A percentile compares a stretch with the other conserved stretches of the same genome.
Evolutionary conservation across 169 alveolate species (phyloP).

Genomic region (Eimeria maxima): DNA sequence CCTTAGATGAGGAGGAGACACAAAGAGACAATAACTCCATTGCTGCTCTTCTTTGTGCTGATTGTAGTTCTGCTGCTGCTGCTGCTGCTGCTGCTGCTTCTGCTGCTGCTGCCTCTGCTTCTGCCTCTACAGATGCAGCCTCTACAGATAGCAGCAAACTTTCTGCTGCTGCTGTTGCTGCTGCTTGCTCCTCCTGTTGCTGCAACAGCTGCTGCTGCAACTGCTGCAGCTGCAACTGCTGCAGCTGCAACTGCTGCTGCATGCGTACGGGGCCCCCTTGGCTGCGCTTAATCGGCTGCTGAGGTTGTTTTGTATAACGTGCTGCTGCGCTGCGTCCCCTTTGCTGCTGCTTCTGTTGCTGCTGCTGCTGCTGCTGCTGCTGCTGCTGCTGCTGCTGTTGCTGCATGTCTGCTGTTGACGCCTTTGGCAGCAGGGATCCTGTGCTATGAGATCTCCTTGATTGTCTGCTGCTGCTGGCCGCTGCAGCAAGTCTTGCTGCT

Average conservation of each 20-base stretch:
- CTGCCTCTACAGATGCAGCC: constrained; percentile 47
- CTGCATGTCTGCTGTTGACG: background rate
- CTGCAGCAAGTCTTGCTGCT: no score
- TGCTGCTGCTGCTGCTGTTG: no score
- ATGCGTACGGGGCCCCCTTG: background rate
- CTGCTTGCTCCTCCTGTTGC: background rate
- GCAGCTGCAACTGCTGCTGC: background rate
- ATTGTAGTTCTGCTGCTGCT: constrained; percentile 49
- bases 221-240: constrained; percentile 1
- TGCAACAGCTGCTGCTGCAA: no score
- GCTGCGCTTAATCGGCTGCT: background rate
- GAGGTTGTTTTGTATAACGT: background rate
- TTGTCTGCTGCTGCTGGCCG: background rate
- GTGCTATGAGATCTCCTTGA: constrained; percentile 7
- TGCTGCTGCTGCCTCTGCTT: no score
- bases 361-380: no score
- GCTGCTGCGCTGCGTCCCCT: background rate
- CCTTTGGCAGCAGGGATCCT: background rate
- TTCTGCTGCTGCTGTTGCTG: constrained; percentile 17
- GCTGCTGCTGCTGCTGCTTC: constrained; percentile 34
- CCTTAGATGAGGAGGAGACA: background rate
- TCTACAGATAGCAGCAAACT: background rate
- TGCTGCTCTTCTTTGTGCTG: background rate
- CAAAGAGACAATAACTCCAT: constrained; percentile 9
- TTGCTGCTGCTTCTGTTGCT: background rate